Evolutionary conservation across 805 yeast species (phyloP), one percentile per base, ranked within the genome.

Genomic region (Kurtzmaniella cleridarum): DNA sequence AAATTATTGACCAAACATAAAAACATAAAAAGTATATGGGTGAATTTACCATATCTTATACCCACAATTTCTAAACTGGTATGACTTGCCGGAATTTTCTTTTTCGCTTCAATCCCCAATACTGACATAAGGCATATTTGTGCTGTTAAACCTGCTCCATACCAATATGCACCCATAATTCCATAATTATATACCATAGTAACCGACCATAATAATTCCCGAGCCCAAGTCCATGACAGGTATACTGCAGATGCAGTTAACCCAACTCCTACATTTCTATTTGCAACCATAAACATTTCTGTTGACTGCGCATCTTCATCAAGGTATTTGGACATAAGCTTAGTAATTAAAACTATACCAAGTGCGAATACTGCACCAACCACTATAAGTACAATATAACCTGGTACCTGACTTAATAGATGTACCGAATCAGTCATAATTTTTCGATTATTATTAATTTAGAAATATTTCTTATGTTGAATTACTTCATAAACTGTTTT

Each of bases 331-430:
- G 42, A 34, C 42, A 57, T 36, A 16, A 55, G 41, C 34, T 51
- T 51, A 10, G 61, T 54, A 8, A 60, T 51, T 28, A 53, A 38
- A 10, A 57, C 44, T 47, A 59, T 55, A 18, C 60, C 57, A 3
- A 55, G 40, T 3, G 64, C 64, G 41, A 59, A 60, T 5, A 54
- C 33, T 6, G 55, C 61, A 16, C 64, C 63, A 3, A 54, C 55
- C 2, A 64, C 64, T 16, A 59, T 51, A 15, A 59, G 46, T 20
- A 59, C 46, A 2, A 62, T 64, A 51, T 57, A 58, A 1, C 64
- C 66, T 31, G 55, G 49, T 3, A 51, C 57, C 44, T 60, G 52
- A n/a, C 43, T 41, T 27, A 58, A 42, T 27, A 53, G 39, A 11
- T 41, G 40, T 16, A 52, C 48, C 15, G 51, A 33, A 26, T 44